These are phyloP conservation scores for Talaromyces wortmannii DNA, from an alignment of 495 filamentous ascomycete genomes.

Conservation along the genomic window DNA sequence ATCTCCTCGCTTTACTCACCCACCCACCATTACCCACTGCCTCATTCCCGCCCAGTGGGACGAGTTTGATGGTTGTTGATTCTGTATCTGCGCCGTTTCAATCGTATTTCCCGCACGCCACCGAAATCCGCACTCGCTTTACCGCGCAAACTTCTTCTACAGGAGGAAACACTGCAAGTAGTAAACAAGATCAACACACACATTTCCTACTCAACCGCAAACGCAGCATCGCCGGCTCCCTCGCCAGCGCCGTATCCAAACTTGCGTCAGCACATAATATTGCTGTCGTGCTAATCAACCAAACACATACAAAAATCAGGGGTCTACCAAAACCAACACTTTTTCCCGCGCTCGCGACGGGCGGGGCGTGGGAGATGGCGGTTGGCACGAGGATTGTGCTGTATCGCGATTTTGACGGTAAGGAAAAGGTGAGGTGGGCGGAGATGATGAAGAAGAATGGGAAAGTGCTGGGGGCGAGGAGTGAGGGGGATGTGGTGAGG, in stretches of 20 bases:
- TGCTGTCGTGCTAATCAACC: slow-evolving; percentile 63
- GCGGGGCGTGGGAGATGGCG: slow-evolving; percentile 61
- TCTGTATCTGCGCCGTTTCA: slow-evolving; percentile 68
- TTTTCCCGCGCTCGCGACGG: slow-evolving; percentile 61
- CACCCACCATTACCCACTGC: slow-evolving; percentile 50
- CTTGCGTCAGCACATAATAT: slow-evolving; percentile 62
- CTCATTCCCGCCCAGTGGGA: slow-evolving; percentile 53
- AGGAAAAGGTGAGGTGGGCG: slow-evolving; percentile 24
- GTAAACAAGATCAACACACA: slow-evolving; percentile 29
- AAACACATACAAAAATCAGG: slow-evolving; percentile 63
- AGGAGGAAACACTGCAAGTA: slow-evolving; percentile 4
- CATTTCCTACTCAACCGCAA: slow-evolving; percentile 55
- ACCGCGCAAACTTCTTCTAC: slow-evolving; percentile 16
- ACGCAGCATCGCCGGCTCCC: slow-evolving; percentile 53
- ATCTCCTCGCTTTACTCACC: slow-evolving; percentile 66
- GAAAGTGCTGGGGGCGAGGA: slow-evolving; percentile 18
- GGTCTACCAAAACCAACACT: slow-evolving; percentile 51
- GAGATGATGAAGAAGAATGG: slow-evolving; percentile 40
- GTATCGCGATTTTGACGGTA: slow-evolving; percentile 51
- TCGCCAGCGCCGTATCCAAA: slow-evolving; percentile 51
- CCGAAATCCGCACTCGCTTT: slow-evolving; percentile 30
- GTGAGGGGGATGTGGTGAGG: slow-evolving; percentile 26
- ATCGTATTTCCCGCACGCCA: slow-evolving; percentile 57
- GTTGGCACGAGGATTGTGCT: slow-evolving; percentile 61
- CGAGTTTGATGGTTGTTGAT: slow-evolving; percentile 68